Conservation (phyloP, 164 flowering plant species). For the Platanus orientalis region DNA sequence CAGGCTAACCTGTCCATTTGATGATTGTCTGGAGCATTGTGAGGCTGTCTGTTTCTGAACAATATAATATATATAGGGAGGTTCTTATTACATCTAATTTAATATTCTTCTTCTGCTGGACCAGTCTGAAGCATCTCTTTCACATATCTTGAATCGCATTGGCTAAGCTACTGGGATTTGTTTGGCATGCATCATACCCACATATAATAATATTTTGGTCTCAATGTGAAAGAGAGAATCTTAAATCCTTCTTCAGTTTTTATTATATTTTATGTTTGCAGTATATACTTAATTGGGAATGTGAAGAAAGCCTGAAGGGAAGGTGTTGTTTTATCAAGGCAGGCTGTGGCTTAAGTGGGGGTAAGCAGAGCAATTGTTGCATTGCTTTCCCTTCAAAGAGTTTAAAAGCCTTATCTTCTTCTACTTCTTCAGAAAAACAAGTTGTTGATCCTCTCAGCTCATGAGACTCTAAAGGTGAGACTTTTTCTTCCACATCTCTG, state of each 20-base stretch:
- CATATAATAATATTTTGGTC: slow-evolving; percentile 13
- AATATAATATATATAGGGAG: slow-evolving; percentile 6
- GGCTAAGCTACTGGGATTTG: slow-evolving; percentile 28
- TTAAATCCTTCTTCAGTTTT: slow-evolving; percentile 20
- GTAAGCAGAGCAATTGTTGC: slow-evolving; percentile 5
- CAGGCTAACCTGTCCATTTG: slow-evolving; percentile 17
- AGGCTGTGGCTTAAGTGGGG: slow-evolving; percentile 9
- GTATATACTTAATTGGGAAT: slow-evolving; percentile 31
- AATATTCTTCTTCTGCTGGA: slow-evolving; percentile 19
- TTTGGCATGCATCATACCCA: slow-evolving; percentile 31
- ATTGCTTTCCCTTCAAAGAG: slow-evolving; percentile 9
- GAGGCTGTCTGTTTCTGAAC: slow-evolving; percentile 11
- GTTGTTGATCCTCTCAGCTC: slow-evolving; percentile 3
- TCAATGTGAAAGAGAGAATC: slow-evolving; percentile 20
- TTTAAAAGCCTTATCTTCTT: not conserved
- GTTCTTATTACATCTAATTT: not conserved
- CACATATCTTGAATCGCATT: slow-evolving; percentile 27
- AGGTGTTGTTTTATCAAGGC: slow-evolving; percentile 13
- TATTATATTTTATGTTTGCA: slow-evolving; percentile 12
- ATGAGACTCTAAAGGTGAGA: slow-evolving; percentile 18
- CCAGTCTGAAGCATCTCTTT: slow-evolving; percentile 26
- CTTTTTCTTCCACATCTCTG: slow-evolving; percentile 1
- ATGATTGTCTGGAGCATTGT: slow-evolving; percentile 24
- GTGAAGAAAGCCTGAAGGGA: slow-evolving; percentile 18
- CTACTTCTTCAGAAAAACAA: slow-evolving; percentile 10